Evolutionary conservation across 225 moss, liverwort and hornwort species (phyloP).

Genomic region (Sphagnum contortum): DNA sequence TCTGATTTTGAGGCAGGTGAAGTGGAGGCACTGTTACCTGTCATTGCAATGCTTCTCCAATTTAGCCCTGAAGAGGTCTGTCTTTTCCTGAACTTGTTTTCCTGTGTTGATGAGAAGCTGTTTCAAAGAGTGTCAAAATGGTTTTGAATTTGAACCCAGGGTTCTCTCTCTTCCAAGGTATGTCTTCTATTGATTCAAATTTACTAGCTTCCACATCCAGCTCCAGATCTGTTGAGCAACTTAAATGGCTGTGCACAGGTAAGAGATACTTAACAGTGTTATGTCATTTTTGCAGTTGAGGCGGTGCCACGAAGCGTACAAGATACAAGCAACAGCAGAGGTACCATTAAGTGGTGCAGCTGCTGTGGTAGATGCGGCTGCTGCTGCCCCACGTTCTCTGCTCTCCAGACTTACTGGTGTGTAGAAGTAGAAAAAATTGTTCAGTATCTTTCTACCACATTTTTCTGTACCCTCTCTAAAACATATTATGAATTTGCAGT

Average conservation of each 20-base stretch:
- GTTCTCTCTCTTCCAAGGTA: not conserved
- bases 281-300: slow-evolving; percentile 29
- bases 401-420: slow-evolving; percentile 50
- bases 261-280: too few species aligned
- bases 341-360: slow-evolving; percentile 55
- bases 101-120: not conserved
- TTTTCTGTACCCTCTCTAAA: too few species aligned
- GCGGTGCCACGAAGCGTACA: slow-evolving; percentile 83
- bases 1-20: slow-evolving; percentile 26
- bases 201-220: not conserved
- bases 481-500: too few species aligned
- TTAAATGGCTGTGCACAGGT: too few species aligned
- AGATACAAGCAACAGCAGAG: slow-evolving; percentile 35
- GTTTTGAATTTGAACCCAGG: not conserved
- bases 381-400: slow-evolving; percentile 61
- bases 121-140: not conserved
- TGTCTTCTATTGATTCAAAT: not conserved
- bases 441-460: too few species aligned
- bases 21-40: slow-evolving; percentile 92
- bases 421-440: too few species aligned
- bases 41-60: slow-evolving; percentile 93
- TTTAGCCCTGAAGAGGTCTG: slow-evolving; percentile 84
- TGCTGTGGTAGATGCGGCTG: slow-evolving; percentile 46
- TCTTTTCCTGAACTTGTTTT: not conserved
- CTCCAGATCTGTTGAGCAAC: too few species aligned